A percentile compares a stretch with the other conserved stretches of the same genome.
These are phyloP conservation scores for Termitomyces eurrhizus DNA, from an alignment of 768 basidiomycete species.

Conservation along the genomic window DNA sequence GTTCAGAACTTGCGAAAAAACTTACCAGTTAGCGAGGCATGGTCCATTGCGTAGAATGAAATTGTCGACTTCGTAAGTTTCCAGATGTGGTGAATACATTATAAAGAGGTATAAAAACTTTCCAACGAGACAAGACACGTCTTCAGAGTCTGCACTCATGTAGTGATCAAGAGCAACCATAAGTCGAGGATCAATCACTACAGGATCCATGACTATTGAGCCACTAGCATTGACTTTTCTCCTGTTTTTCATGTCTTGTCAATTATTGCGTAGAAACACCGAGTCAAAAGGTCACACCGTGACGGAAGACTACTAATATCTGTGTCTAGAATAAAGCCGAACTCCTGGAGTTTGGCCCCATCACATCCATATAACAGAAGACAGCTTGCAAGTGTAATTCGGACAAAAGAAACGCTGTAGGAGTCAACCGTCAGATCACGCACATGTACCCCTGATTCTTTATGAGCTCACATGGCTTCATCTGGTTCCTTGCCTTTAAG, in stretches of 20 bases:
- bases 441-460: not conserved
- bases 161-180: slow-evolving; percentile 52
- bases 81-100: slow-evolving; percentile 55
- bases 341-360: slow-evolving; percentile 37
- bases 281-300: slow-evolving; percentile 36
- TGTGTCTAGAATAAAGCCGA: slow-evolving; percentile 42
- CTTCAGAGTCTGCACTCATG: slow-evolving; percentile 42
- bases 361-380: slow-evolving; percentile 68
- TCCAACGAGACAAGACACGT: slow-evolving; percentile 48
- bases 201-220: slow-evolving; percentile 46
- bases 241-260: slow-evolving; percentile 26
- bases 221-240: slow-evolving; percentile 42
- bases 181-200: slow-evolving; percentile 57
- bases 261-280: not conserved
- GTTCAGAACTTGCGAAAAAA: not conserved
- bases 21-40: slow-evolving; percentile 58
- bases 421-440: not conserved
- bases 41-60: slow-evolving; percentile 63
- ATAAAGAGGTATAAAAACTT: slow-evolving; percentile 63
- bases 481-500: slow-evolving; percentile 27
- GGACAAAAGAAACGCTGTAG: slow-evolving; percentile 44
- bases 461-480: slow-evolving; percentile 32
- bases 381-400: slow-evolving; percentile 57
- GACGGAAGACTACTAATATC: slow-evolving; percentile 52
- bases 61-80: slow-evolving; percentile 68